A percentile compares a stretch with the other conserved stretches of the same genome.
Conservation (phyloP, 2,329 filamentous ascomycete genomes). For the Reticulascus tulasneorum region DNA sequence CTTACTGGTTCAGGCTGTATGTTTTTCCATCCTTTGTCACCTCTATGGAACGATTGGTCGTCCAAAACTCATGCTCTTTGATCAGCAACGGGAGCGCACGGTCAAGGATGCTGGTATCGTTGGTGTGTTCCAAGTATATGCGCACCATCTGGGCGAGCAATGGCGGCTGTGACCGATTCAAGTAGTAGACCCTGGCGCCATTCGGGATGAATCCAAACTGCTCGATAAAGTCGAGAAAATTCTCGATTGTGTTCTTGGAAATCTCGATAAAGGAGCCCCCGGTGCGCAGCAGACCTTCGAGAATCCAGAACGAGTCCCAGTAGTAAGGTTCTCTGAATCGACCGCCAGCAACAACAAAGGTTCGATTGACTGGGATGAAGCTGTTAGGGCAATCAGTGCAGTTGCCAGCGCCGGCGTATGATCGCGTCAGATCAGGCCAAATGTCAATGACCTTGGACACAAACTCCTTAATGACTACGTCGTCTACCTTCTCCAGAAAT, state of each 20-base stretch:
- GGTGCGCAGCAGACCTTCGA: conserved; percentile 62
- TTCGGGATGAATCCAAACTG: conserved; percentile 64
- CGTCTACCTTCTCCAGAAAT: conserved; percentile 55
- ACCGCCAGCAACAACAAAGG: conserved; percentile 68
- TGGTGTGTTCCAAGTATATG: conserved; percentile 60
- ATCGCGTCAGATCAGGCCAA: conserved; percentile 64
- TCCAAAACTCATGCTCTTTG: conserved; percentile 62
- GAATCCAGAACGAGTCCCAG: conserved; percentile 64
- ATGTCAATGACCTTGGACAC: conserved; percentile 62
- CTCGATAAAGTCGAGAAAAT: conserved; percentile 65
- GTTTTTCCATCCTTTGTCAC: conserved; percentile 42
- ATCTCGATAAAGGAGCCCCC: conserved; percentile 60
- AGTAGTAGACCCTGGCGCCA: conserved; percentile 63
- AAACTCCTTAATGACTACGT: conserved; percentile 57
- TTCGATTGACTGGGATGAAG: conserved; percentile 63
- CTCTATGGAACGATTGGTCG: conserved; percentile 54
- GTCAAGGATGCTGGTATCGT: conserved; percentile 57
- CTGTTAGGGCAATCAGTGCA: conserved; percentile 60
- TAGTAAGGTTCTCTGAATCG: conserved; percentile 69
- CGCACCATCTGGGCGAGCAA: conserved; percentile 64
- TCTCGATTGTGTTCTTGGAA: conserved; percentile 64
- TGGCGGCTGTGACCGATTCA: conserved; percentile 65
- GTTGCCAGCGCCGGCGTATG: conserved; percentile 48
- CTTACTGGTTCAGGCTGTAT: conserved; percentile 54
- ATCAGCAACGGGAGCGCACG: conserved; percentile 59